Evolutionary conservation across 352 stramenopile genomes (phyloP).

Genomic region (Phytophthora tentaculata): DNA sequence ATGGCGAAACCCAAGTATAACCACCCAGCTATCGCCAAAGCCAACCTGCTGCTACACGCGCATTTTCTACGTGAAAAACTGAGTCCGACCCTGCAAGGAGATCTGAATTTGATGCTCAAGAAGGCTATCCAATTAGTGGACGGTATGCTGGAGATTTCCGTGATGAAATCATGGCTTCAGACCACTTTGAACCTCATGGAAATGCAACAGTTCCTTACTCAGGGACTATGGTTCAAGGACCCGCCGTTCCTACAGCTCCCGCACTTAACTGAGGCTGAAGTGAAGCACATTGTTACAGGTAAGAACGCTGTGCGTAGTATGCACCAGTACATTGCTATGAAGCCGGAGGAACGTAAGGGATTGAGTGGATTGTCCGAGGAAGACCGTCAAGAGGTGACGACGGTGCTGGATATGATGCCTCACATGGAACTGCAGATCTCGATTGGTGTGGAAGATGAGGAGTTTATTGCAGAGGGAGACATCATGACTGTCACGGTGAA

Average conservation of each 20-base stretch:
- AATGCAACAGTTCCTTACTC: conserved; percentile 97
- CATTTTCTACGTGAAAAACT: conserved; percentile 94
- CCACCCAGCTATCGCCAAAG: conserved; percentile 84
- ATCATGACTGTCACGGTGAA: conserved; percentile 98
- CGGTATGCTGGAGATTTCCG: conserved; percentile 98
- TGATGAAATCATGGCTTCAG: conserved; percentile 95
- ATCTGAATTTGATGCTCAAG: conserved; percentile 97
- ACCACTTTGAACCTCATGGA: conserved; percentile 97
- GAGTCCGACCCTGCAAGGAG: conserved; percentile 65
- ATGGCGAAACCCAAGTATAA: conserved; percentile 89
- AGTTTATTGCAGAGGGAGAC: conserved; percentile 98
- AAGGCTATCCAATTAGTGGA: conserved; percentile 96
- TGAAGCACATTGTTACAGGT: conserved; percentile 92
- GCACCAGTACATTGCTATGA: conserved; percentile 93
- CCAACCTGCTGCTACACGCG: conserved; percentile 93
- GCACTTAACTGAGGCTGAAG: conserved; percentile 89
- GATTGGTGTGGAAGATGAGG: conserved; percentile 90
- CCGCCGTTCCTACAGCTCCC: conserved; percentile 92
- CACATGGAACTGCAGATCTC: conserved; percentile 93
- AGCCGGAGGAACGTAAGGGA: conserved; percentile 93
- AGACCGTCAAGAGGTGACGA: conserved; percentile 94
- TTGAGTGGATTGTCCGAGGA: conserved; percentile 91
- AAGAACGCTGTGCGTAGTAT: conserved; percentile 94
- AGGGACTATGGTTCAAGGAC: conserved; percentile 96
- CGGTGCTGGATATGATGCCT: conserved; percentile 94